Base-by-base conservation (phyloP, 1,284 basidiomycete species). In the Trametes hirsuta region DNA sequence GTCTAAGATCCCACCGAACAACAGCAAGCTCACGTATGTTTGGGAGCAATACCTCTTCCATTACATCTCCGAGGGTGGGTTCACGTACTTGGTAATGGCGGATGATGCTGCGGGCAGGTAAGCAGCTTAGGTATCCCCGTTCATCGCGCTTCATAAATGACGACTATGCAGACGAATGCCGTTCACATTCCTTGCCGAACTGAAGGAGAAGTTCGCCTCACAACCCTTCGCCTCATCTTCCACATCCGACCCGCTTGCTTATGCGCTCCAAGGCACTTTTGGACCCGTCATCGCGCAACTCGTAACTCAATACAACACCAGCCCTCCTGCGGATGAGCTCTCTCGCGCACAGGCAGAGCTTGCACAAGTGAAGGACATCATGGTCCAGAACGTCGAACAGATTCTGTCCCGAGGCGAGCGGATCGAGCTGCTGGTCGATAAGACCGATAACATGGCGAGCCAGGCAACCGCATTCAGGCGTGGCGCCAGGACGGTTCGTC, bases 41-140 rank as follows among this genome's bases (percentile, higher is more conserved):
- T 95, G 94, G 94, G 94, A 97, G 73, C 89, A 96, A 76, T 97
- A 94, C 73, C 82, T 98, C 30, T 97, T 98, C 72, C 97, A 99
- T 78, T 98, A 98, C 76, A 84, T 97, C 63, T 92, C 92, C 9
- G 92, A 94, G 63, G 88, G 86, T 35, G 93, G 93, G 0, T 87
- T 92, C 72, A 88, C 90, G 46, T 97, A 91, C 75, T 85, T 99
- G 53, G 93, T 96, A 55, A 95, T 98, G 86, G 93, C 93, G 15
- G 94, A 97, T 72, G 94, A 97, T 71, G 84, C 90, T 39, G 94
- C 91, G 37, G 94, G 95, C 53, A 83, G 93, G 84, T 91, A 68
- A 66, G 86, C 74, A 15, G 46, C 24, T 36, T 46, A 22, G 53
- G 48, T 40, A 15, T 15, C 21, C 40, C 10, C 25, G 30, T 21